Evolutionary conservation across 352 stramenopile genomes (phyloP).

Genomic region (Saprolegnia diclina): DNA sequence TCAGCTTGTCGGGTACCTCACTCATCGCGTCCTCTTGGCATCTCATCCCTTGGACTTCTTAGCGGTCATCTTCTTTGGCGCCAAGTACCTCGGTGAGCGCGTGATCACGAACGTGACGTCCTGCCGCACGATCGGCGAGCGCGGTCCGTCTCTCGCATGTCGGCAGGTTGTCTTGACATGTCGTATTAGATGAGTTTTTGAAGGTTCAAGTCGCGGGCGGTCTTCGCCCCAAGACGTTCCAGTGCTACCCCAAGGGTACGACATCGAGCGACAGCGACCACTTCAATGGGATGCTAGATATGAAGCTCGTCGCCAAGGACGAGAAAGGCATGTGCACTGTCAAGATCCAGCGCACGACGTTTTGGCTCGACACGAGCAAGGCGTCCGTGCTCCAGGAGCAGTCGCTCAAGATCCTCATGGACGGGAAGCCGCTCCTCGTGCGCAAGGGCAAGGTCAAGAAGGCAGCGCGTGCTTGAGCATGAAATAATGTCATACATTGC

Average conservation of each 20-base stretch:
- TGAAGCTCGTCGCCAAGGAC: slow-evolving; percentile 16
- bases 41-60: neutral
- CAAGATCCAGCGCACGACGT: slow-evolving; percentile 25
- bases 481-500: neutral
- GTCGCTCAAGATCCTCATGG: slow-evolving; percentile 10
- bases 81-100: slow-evolving; percentile 16
- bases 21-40: neutral
- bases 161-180: neutral
- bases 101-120: slow-evolving; percentile 6
- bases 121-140: slow-evolving; percentile 16
- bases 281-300: neutral
- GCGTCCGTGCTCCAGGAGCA: neutral
- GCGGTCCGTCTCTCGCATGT: neutral
- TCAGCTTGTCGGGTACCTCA: slow-evolving; percentile 11
- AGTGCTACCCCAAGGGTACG: slow-evolving; percentile 10
- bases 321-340: slow-evolving; percentile 6
- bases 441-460: slow-evolving; percentile 13
- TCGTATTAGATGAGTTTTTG: slow-evolving; percentile 19
- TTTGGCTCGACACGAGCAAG: slow-evolving; percentile 16
- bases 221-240: slow-evolving; percentile 14
- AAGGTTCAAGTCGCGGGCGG: slow-evolving; percentile 15
- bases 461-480: neutral
- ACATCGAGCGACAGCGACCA: neutral
- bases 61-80: slow-evolving; percentile 19
- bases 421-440: slow-evolving; percentile 19